Evolutionary conservation across 257 asterid genomes (phyloP).

Genomic region (Ilex asprella): DNA sequence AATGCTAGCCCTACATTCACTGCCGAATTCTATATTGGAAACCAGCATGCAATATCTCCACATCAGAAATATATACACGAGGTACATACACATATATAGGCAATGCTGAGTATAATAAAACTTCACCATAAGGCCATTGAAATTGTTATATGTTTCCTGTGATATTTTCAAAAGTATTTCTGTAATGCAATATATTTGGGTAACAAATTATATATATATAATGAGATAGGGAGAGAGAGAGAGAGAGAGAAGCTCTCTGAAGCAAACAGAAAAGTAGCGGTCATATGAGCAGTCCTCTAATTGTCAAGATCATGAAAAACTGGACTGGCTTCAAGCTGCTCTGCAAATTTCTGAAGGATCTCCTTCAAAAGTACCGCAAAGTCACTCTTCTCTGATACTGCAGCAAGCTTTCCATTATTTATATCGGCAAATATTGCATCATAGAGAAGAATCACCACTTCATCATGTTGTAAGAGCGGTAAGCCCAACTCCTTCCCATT

Average conservation of each 20-base stretch:
- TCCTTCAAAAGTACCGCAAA: slow-evolving; percentile 26
- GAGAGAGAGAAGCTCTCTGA: not conserved
- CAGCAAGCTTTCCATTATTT: slow-evolving; percentile 10
- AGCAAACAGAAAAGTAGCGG: not conserved
- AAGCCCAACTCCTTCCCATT: slow-evolving; percentile 35
- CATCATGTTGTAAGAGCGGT: slow-evolving; percentile 43
- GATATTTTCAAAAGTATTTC: no score
- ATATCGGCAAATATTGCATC: slow-evolving; percentile 34
- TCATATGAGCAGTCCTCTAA: slow-evolving; percentile 12
- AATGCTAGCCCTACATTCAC: no score
- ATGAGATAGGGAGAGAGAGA: no score
- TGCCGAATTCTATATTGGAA: no score
- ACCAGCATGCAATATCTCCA: no score
- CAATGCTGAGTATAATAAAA: no score
- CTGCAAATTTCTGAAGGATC: slow-evolving; percentile 44
- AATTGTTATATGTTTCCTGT: no score
- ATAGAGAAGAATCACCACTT: slow-evolving; percentile 28
- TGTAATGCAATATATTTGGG: no score
- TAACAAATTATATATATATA: no score
- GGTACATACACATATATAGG: no score
- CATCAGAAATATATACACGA: no score
- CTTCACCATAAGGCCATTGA: no score
- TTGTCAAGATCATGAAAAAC: slow-evolving; percentile 31
- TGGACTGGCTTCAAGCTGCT: slow-evolving; percentile 47
- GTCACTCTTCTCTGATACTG: slow-evolving; percentile 21